phyloP scores from a whole-genome alignment of 2,329 filamentous ascomycete genomes.

The Sporothrix inflata region DNA sequence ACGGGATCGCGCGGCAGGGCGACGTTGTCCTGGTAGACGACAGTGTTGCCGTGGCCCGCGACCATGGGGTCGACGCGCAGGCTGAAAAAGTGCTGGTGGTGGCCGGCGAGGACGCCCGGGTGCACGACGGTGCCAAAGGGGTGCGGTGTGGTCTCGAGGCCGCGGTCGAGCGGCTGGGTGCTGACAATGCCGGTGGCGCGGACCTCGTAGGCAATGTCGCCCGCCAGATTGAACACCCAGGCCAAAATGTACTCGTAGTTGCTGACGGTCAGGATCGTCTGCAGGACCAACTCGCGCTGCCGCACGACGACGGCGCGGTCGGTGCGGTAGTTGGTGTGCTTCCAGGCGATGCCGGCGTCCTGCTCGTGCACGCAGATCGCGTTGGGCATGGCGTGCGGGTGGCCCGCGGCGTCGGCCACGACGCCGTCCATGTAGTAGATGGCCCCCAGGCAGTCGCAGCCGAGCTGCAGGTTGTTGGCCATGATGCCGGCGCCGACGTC shows the following conservation, averaged over 20 bases:
- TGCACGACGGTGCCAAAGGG: conserved; percentile 64
- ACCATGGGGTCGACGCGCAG: conserved; percentile 67
- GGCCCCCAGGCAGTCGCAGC: conserved; percentile 71
- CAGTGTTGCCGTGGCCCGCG: conserved; percentile 48
- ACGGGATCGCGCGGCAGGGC: conserved; percentile 47
- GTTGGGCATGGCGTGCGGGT: conserved; percentile 50
- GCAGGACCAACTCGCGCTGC: conserved; percentile 65
- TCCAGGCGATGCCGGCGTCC: conserved; percentile 72
- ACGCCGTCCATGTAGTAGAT: conserved; percentile 65
- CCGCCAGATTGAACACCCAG: conserved; percentile 63
- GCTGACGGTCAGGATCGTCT: conserved; percentile 69
- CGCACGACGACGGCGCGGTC: conserved; percentile 63
- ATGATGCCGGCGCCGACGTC: conserved; percentile 69
- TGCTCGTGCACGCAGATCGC: conserved; percentile 72
- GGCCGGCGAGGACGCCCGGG: conserved; percentile 66
- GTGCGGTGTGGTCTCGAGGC: conserved; percentile 53
- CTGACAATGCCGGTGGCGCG: conserved; percentile 69
- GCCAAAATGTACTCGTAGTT: conserved; percentile 69
- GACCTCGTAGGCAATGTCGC: conserved; percentile 63
- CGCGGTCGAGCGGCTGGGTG: conserved; percentile 58
- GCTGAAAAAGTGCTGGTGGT: conserved; percentile 72
- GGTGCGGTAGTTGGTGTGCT: conserved; percentile 72
- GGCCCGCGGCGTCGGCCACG: conserved; percentile 57
- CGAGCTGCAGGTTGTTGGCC: conserved; percentile 69
- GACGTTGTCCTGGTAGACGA: conserved; percentile 47